These are phyloP conservation scores for Chytriomyces sp. DNA, from an alignment of 192 early-diverging fungal genomes.

Conservation along the genomic window DNA sequence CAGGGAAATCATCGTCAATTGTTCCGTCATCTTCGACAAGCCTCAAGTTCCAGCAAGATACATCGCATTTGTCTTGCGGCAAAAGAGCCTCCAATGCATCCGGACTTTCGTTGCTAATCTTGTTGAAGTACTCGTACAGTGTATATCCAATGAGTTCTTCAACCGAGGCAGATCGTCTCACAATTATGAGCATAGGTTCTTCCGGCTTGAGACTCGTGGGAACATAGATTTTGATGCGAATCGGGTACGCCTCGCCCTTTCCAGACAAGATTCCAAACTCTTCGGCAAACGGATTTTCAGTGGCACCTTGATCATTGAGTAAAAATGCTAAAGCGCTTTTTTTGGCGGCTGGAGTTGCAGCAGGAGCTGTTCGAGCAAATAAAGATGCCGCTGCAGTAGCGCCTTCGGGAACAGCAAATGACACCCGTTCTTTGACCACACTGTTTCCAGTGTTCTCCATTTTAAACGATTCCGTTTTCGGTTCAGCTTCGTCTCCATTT, in stretches of 20 bases:
- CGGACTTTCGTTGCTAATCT: neutral
- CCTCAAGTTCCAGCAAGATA: constrained; percentile 84
- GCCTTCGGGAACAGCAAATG: constrained; percentile 24
- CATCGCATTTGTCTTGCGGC: constrained; percentile 64
- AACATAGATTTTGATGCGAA: constrained; percentile 49
- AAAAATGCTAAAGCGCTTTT: constrained; percentile 44
- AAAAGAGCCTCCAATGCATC: constrained; percentile 68
- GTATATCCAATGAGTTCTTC: constrained; percentile 94
- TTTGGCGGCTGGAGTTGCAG: constrained; percentile 33
- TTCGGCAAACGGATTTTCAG: constrained; percentile 52
- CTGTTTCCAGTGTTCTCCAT: neutral
- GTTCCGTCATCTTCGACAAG: constrained; percentile 96
- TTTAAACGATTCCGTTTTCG: neutral
- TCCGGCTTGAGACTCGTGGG: constrained; percentile 41
- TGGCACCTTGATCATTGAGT: constrained; percentile 42
- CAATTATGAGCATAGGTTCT: constrained; percentile 64
- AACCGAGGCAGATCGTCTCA: constrained; percentile 80
- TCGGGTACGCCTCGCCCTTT: constrained; percentile 49
- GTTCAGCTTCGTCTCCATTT: too few relatives aligned
- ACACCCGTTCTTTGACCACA: constrained; percentile 10
- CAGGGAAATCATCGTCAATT: constrained; percentile 97
- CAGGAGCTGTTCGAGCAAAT: neutral
- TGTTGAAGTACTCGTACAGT: constrained; percentile 84
- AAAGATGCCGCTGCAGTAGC: constrained; percentile 4
- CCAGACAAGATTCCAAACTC: constrained; percentile 51